Evolutionary conservation across 177 flowering plant species (phyloP).

Genomic region (Tripterygium wilfordii): DNA sequence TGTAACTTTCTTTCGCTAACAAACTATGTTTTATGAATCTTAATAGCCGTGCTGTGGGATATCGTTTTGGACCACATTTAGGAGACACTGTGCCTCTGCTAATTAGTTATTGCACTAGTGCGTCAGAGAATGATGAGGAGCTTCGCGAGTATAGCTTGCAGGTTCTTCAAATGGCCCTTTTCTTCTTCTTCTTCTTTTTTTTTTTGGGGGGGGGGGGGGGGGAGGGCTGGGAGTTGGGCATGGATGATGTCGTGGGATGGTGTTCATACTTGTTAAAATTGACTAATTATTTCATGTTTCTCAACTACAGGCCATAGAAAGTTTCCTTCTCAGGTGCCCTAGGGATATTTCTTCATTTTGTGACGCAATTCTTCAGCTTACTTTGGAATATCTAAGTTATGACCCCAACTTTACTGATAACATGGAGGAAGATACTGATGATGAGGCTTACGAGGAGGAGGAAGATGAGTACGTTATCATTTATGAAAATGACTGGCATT

Average conservation of each 20-base stretch:
- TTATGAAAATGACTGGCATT: background rate
- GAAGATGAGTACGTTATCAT: slow-evolving; percentile 85
- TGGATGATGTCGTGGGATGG: no score
- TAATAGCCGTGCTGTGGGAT: slow-evolving; percentile 7
- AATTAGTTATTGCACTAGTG: slow-evolving; percentile 1
- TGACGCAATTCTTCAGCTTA: slow-evolving; percentile 75
- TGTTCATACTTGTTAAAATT: no score
- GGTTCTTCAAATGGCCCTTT: background rate
- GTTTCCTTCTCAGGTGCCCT: slow-evolving; percentile 91
- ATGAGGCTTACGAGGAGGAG: slow-evolving; percentile 76
- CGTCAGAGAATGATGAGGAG: slow-evolving; percentile 7
- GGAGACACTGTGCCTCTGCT: slow-evolving; percentile 1
- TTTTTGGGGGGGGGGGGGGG: no score
- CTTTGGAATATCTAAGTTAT: slow-evolving; percentile 81
- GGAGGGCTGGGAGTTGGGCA: no score
- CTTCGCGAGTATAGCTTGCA: slow-evolving; percentile 8
- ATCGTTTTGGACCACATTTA: slow-evolving; percentile 5
- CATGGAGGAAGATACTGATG: slow-evolving; percentile 99
- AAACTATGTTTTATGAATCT: background rate
- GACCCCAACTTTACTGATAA: slow-evolving; percentile 97
- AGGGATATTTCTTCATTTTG: slow-evolving; percentile 83
- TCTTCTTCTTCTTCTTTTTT: background rate
- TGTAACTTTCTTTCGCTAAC: no score
- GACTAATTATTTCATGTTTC: background rate
- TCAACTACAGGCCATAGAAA: slow-evolving; percentile 78